Evolutionary conservation across 768 basidiomycete genomes (phyloP), one percentile per base, ranked within the genome.

Genomic region (Cystofilobasidium capitatum): DNA sequence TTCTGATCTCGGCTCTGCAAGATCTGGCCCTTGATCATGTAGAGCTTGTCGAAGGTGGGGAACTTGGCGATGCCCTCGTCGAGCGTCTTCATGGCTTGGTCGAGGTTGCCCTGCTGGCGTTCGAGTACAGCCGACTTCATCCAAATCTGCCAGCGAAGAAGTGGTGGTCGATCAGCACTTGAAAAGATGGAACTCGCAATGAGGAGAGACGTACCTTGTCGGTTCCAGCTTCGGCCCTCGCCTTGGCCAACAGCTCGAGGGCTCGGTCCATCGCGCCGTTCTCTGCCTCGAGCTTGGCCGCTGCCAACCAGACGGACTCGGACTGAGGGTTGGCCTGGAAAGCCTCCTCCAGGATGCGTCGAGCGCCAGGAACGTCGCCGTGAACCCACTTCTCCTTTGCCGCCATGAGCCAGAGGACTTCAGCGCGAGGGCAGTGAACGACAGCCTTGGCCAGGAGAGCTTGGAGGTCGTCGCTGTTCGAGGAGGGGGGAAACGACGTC

Each of bases 91-190:
- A 97, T 82, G 0, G 94, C 91, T 0, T 81, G 82, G 20, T 83
- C 81, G 7, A 85, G 80, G 70, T 86, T 83, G 1, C 86, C 86
- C 76, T 92, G 89, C 75, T 94, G 89, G 13, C 93, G 83, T 74
- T 97, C 92, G 72, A 99, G 92, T 0, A 90, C 89, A 2, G 89
- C 92, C 0, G 89, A 91, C 76, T 99, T 98, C 92, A 98, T 91
- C 96, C 94, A 99, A 61, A 99, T 97, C 91, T 94, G 73, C 12
- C 9, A 59, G 62, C 45, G n/a, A n/a, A 64, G 35, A 39, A 26
- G 20, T 9, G n/a, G 12, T 0, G 45, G 24, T 39, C 31, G n/a
- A 72, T 61, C 24, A 71, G 26, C 62, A 69, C 49, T 13, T 1
- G 24, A 24, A 40, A 39, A 22, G 4, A 37, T 29, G 26, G 16